Conservation (phyloP, 495 filamentous ascomycete species). For the Durotheca rogersii region DNA sequence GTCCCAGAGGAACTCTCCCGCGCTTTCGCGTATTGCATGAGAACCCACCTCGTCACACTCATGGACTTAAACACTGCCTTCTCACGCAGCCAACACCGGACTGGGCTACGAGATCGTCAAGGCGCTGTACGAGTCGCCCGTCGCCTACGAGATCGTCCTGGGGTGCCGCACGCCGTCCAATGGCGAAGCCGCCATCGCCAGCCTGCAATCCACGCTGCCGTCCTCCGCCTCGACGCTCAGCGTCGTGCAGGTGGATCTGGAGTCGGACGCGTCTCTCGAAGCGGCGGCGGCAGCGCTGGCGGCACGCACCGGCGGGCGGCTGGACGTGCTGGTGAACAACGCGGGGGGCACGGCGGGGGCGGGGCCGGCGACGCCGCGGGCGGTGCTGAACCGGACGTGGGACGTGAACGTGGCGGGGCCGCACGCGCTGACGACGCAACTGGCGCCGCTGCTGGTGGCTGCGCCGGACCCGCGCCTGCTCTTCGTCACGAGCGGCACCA, state of each 20-base stretch:
- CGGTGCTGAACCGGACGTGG: constrained; percentile 52
- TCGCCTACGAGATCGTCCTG: constrained; percentile 51
- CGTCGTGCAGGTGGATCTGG: constrained; percentile 51
- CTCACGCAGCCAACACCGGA: constrained; percentile 44
- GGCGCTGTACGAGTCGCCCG: constrained; percentile 42
- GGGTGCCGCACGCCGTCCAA: constrained; percentile 48
- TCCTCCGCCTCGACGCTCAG: constrained; percentile 37
- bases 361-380: constrained; percentile 36
- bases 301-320: constrained; percentile 35
- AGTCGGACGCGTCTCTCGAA: constrained; percentile 54
- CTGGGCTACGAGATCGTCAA: constrained; percentile 52
- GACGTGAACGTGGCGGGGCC: constrained; percentile 52
- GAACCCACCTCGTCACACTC: background rate
- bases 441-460: constrained; percentile 49
- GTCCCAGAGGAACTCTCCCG: background rate
- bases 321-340: constrained; percentile 59
- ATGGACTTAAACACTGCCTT: constrained; percentile 3
- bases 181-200: constrained; percentile 44
- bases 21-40: too few relatives aligned
- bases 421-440: constrained; percentile 48
- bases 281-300: constrained; percentile 39
- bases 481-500: constrained; percentile 52
- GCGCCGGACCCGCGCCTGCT: constrained; percentile 48
- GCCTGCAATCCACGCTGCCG: constrained; percentile 40
- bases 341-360: constrained; percentile 22